Evolutionary conservation across 345 rosid genomes (phyloP).

Genomic region (Pistacia vera): DNA sequence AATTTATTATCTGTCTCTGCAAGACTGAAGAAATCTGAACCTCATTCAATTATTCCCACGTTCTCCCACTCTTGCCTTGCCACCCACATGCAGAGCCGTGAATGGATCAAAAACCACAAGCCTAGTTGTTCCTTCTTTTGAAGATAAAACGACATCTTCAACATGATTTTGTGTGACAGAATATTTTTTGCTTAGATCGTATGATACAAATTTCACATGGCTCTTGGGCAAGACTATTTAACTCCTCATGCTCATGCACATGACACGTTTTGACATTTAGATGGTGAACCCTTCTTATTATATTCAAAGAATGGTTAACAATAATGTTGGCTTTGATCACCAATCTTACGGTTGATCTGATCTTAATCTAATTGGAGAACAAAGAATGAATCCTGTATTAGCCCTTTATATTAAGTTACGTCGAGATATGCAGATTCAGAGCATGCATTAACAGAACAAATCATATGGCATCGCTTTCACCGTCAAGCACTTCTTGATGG

Average conservation of each 20-base stretch:
- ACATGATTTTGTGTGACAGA: slow-evolving; percentile 10
- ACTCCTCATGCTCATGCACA: slow-evolving; percentile 14
- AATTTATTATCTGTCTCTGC: slow-evolving; percentile 26
- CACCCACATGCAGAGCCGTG: slow-evolving; percentile 57
- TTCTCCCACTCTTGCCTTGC: slow-evolving; percentile 28
- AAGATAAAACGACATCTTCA: slow-evolving; percentile 9
- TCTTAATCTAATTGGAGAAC: too few relatives aligned
- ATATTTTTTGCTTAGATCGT: slow-evolving; percentile 8
- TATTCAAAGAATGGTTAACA: too few relatives aligned
- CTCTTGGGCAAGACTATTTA: not conserved
- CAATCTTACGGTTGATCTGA: too few relatives aligned
- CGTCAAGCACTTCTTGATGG: not conserved
- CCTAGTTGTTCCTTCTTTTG: slow-evolving; percentile 8
- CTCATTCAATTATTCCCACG: slow-evolving; percentile 62
- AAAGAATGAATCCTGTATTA: too few relatives aligned
- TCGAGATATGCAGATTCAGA: too few relatives aligned
- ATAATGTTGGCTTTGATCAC: too few relatives aligned
- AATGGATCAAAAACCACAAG: slow-evolving; percentile 28
- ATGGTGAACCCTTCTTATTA: not conserved
- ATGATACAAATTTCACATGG: slow-evolving; percentile 22
- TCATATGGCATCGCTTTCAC: not conserved
- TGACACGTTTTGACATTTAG: slow-evolving; percentile 18
- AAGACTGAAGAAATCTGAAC: slow-evolving; percentile 33
- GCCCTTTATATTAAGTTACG: too few relatives aligned
- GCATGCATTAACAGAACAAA: not conserved